Conservation (phyloP, 2,329 filamentous ascomycete species). For the Byssoonygena ceratinophila region DNA sequence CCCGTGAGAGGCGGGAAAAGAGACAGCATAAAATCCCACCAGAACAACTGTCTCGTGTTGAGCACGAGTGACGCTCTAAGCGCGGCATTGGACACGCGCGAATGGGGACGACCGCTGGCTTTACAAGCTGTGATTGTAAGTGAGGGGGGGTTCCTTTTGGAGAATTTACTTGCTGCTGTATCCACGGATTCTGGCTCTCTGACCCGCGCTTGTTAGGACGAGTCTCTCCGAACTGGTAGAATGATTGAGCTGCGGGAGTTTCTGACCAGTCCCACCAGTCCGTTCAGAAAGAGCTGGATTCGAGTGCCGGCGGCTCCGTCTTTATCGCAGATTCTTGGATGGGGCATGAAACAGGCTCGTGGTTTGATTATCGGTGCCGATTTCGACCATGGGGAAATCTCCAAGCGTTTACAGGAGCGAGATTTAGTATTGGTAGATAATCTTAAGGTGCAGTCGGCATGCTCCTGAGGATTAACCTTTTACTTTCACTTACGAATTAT, state of each 20-base stretch:
- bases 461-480: neutral
- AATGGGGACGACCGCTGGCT: conserved; percentile 71
- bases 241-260: conserved; percentile 65
- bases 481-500: neutral
- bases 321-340: conserved; percentile 60
- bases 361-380: conserved; percentile 42
- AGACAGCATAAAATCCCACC: conserved; percentile 18
- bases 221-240: conserved; percentile 58
- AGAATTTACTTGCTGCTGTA: too few species aligned
- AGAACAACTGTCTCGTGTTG: conserved; percentile 42
- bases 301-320: conserved; percentile 37
- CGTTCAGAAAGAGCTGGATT: conserved; percentile 62
- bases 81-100: conserved; percentile 59
- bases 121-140: conserved; percentile 61
- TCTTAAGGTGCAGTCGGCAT: conserved; percentile 40
- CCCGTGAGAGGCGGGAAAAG: conserved; percentile 20
- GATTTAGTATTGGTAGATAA: conserved; percentile 45
- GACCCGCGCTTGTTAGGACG: too few species aligned
- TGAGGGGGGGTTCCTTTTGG: too few species aligned
- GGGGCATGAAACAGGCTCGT: conserved; percentile 63
- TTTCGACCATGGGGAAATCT: conserved; percentile 24
- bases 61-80: conserved; percentile 53
- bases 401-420: conserved; percentile 30
- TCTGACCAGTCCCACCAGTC: conserved; percentile 52
- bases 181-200: too few species aligned